Evolutionary conservation across 139 green algal genomes (phyloP), one percentile per base, ranked within the genome.

Genomic region (Chlorella sp.): DNA sequence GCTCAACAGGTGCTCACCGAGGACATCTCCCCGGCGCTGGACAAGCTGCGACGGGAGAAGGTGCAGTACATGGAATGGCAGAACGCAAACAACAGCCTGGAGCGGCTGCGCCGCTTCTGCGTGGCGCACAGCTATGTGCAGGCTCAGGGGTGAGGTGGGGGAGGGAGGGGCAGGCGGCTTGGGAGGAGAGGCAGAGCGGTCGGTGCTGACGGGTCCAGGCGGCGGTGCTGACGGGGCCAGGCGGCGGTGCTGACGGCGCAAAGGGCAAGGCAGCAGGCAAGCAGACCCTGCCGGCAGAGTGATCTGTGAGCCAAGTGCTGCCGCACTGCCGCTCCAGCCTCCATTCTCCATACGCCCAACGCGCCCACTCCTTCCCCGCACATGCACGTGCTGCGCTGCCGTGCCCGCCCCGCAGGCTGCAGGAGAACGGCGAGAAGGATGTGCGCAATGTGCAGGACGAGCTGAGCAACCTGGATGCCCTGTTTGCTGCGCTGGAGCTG

Each of bases 11-110:
- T 98, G 76, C 92, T 99, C 57, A 81, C 94, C 9, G 92, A 97
- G n/a, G 96, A 99, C 83, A 97, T 99, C 76, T 84, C 97, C 92
- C 98, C 98, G 0, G 94, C 95, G 14, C 89, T 99, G 78, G 93
- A 97, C 90, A 95, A 95, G 86, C 93, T 99, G 86, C 92, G 96
- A 78, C 92, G 93, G 78, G 95, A 98, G 91, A 95, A 96, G 81
- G 92, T 90, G 39, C 81, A 97, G 89, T 99, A 98, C 94, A 95
- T 97, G 88, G 93, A 98, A 91, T 97, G 94, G 92, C 94, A 95
- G 79, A 89, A 93, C 28, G 93, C 90, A 30, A 91, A 53, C 26
- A 82, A 92, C 34, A 92, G 92, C 87, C 40, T 94, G 28, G 94
- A 97, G 76, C 91, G 92, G 64, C 93, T 99, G 81, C 92, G 93